Base-by-base conservation (phyloP, 202 grass and related monocot species). In the Zizania palustris region DNA sequence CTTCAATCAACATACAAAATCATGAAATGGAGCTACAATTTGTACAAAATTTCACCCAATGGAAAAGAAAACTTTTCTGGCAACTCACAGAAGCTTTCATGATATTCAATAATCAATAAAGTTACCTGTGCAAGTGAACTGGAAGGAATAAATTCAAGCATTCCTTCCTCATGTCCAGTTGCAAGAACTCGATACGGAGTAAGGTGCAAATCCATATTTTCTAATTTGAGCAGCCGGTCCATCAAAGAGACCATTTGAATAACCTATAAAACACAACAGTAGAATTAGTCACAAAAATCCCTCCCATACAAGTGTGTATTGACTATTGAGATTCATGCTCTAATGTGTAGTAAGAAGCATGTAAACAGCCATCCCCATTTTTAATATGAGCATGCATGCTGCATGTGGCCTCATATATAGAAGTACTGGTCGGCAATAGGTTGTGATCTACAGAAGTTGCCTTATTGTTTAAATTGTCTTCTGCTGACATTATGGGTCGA, bases 161-260 rank as follows among this genome's bases (percentile, higher is more conserved):
- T 90, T 58, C 96, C 96, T 95, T 98, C 96, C 65, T 98, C 96
- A 87, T 89, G 96, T 55, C 87, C 91, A 81, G 96, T 98, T 75
- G 96, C 96, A 92, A 95, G 96, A 83, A 98, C 91, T 90, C 75
- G 77, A 60, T 95, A 98, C 62, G 96, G 96, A 72, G 96, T 95
- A 82, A 99, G 89, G 55, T 99, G 96, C 69, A 99, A 85, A 79
- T 99, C 96, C 51, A 95, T 79, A 83, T 99, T 99, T 87, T 99
- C 96, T 85, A 95, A 76, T 85, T 99, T 99, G 68, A 99, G 89
- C 86, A 99, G 86, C 1, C 96, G 91, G 61, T 99, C 96, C 96
- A 99, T 99, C 63, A 99, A 93, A 74, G 96, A 92, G 64, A 95
- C 89, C 78, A 93, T 99, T 79, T 99, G 96, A 83, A 93, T 99